Evolutionary conservation across 495 filamentous ascomycete genomes (phyloP), one percentile per base, ranked within the genome.

Genomic region (Aspergillus baeticus): DNA sequence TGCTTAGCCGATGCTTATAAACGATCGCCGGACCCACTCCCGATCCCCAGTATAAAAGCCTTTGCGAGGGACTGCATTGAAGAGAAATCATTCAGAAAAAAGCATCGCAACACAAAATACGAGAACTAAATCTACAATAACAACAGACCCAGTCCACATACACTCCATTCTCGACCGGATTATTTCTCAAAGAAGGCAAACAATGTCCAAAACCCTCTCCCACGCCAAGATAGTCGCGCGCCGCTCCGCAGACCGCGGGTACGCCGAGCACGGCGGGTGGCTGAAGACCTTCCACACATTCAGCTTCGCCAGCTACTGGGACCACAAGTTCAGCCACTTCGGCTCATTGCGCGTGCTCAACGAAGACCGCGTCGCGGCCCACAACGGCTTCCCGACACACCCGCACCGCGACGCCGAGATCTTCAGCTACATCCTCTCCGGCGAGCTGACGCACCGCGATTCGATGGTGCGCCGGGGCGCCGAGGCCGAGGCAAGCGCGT

Each of bases 211-310:
- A 62, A 71, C 78, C 42, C 81, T 86, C 58, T 59, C 75, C 22
- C 78, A 87, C 77, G 84, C 83, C 42, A 84, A 81, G 60, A 84
- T 89, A 67, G 77, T 78, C 22, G 77, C 79, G 20, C 86, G 85
- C 62, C 79, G 73, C 58, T 87, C 84, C 33, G 65, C 65, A 35
- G 77, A 80, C 29, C 80, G 89, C 43, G 90, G 88, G 36, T 88
- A 92, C 67, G 78, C 81, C 54, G 81, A 91, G 65, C 86, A 91
- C 68, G 86, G 85, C 69, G 88, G 86, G 66, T 93, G 89, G 89
- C 83, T 92, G n/a, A 86, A 92, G 69, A 85, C 82, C 20, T 91
- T 86, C 74, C 89, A 92, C 75, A 89, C 86, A 53, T 92, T 95
- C 79, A 82, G 78, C 69, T 92, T 92, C 67, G 87, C 88, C 54